A percentile compares a stretch with the other conserved stretches of the same genome.
Evolutionary conservation across 2,329 filamentous ascomycete genomes (phyloP).

Genomic region (Bipolaris sorokiniana): DNA sequence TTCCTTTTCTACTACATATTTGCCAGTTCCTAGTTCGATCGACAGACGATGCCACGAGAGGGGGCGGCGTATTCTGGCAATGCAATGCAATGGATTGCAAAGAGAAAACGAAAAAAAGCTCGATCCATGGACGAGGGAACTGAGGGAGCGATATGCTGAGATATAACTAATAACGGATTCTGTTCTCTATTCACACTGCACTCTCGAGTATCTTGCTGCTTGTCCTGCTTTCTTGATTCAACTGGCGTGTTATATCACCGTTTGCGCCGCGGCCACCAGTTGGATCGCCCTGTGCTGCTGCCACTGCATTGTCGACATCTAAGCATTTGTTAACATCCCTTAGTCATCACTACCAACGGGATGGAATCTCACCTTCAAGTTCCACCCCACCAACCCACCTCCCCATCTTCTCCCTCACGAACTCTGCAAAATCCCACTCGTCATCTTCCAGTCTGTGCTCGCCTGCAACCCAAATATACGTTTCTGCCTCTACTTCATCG

Average conservation of each 20-base stretch:
- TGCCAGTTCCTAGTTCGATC: not conserved
- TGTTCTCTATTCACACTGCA: constrained; percentile 35
- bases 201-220: constrained; percentile 35
- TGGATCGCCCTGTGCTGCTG: constrained; percentile 45
- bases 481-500: constrained; percentile 53
- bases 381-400: constrained; percentile 59
- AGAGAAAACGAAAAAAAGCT: too few relatives aligned
- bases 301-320: constrained; percentile 56
- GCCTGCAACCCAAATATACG: constrained; percentile 60
- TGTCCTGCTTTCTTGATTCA: constrained; percentile 31
- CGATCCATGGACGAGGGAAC: too few relatives aligned
- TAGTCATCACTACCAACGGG: too few relatives aligned
- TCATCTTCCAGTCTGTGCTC: constrained; percentile 64
- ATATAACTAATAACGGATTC: not conserved
- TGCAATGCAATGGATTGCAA: too few relatives aligned
- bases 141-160: not conserved
- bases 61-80: too few relatives aligned
- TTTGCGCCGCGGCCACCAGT: constrained; percentile 54
- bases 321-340: constrained; percentile 6
- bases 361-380: too few relatives aligned
- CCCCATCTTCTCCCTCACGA: constrained; percentile 74
- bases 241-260: constrained; percentile 49
- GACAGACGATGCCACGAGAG: too few relatives aligned
- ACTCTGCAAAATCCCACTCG: constrained; percentile 90
- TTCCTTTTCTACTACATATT: not conserved